Conservation (phyloP, 441 rosid genomes). For the Pelargonium citronellum region DNA sequence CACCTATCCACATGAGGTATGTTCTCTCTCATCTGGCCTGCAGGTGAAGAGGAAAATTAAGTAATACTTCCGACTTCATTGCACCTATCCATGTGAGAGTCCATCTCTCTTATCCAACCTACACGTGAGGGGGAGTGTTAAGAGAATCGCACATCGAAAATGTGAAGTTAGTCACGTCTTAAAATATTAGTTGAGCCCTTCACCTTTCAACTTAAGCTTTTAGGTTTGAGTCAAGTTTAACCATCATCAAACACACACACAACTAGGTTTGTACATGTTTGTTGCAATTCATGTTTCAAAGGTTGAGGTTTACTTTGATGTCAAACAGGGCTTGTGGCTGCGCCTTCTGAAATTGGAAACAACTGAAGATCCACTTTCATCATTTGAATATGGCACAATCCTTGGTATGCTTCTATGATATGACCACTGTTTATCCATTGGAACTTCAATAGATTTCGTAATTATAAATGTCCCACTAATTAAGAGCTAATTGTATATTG, state of each 20-base stretch:
- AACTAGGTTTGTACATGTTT: constrained; percentile 2
- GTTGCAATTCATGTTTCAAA: constrained; percentile 3
- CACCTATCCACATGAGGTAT: too few relatives aligned
- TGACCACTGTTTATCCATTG: constrained; percentile 12
- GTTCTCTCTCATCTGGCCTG: too few relatives aligned
- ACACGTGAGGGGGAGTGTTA: too few relatives aligned
- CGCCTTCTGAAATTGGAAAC: constrained; percentile 88
- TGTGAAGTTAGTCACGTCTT: too few relatives aligned
- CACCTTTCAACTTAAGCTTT: too few relatives aligned
- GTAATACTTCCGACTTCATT: too few relatives aligned
- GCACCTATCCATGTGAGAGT: too few relatives aligned
- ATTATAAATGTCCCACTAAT: constrained; percentile 19
- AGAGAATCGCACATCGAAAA: too few relatives aligned
- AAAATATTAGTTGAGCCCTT: too few relatives aligned
- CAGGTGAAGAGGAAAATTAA: too few relatives aligned
- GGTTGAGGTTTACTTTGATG: constrained; percentile 23
- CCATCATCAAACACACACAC: neutral
- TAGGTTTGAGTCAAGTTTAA: too few relatives aligned
- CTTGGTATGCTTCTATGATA: constrained; percentile 48
- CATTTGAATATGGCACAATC: constrained; percentile 96
- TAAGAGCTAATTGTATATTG: constrained; percentile 22
- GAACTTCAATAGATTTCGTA: constrained; percentile 15
- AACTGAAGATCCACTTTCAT: constrained; percentile 96
- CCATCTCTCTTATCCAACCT: too few relatives aligned
- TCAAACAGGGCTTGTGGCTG: constrained; percentile 81